These are phyloP conservation scores for Didymella glomerata DNA, from an alignment of 2,329 filamentous ascomycete genomes.

Conservation along the genomic window DNA sequence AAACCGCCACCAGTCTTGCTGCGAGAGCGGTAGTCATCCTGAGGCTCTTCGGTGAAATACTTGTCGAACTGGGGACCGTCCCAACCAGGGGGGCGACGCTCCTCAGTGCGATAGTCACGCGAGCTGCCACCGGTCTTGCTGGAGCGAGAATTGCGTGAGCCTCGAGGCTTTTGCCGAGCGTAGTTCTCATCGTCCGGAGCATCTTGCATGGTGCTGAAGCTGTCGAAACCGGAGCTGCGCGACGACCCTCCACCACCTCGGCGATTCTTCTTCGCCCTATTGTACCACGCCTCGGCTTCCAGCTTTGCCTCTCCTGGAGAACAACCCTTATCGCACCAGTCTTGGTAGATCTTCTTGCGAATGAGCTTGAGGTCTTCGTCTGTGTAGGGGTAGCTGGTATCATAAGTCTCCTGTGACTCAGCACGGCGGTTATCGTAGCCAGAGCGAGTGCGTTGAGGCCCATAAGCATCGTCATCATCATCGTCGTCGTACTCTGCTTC, in stretches of 20 bases:
- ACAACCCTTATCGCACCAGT: neutral
- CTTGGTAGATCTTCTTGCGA: neutral
- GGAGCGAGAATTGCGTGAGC: neutral
- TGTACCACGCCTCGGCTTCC: constrained; percentile 1
- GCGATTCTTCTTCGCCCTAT: neutral
- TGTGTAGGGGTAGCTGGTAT: neutral
- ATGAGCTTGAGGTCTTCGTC: neutral
- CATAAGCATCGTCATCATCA: neutral
- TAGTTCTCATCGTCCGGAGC: neutral
- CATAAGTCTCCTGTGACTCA: neutral
- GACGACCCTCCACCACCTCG: neutral
- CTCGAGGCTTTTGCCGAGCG: neutral
- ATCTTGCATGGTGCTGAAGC: constrained; percentile 2
- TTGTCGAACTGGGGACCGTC: neutral
- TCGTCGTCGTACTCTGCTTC: neutral
- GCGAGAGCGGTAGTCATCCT: neutral
- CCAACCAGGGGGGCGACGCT: neutral
- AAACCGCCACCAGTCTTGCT: neutral
- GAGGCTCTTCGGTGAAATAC: neutral
- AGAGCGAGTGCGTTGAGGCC: neutral
- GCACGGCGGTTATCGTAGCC: neutral
- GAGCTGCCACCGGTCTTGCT: neutral
- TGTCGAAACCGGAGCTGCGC: neutral
- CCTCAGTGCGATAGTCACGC: neutral
- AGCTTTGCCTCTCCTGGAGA: neutral